phyloP scores from a whole-genome alignment of 1,284 basidiomycete species.

The Cryptococcus sp. region DNA sequence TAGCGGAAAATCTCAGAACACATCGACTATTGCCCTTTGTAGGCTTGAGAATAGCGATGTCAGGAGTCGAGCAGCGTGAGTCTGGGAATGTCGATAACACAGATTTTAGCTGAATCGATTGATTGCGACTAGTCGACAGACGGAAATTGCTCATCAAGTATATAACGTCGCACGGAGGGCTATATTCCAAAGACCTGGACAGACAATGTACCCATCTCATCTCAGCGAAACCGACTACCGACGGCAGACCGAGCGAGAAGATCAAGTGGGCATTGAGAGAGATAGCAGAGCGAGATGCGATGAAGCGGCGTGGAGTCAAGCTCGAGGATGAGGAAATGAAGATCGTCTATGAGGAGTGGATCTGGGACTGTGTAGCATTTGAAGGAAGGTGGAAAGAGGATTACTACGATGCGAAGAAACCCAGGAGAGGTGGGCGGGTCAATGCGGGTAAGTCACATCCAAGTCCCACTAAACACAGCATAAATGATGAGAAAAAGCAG shows the following conservation, averaged over 20 bases:
- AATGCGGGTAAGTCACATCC: slow-evolving; percentile 24
- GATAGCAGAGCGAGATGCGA: slow-evolving; percentile 30
- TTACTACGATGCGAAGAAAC: slow-evolving; percentile 44
- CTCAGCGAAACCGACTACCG: slow-evolving; percentile 37
- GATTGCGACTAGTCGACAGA: slow-evolving; percentile 29
- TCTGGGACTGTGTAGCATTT: slow-evolving; percentile 53
- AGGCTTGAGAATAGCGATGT: slow-evolving; percentile 43
- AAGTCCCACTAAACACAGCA: neutral
- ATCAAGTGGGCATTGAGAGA: slow-evolving; percentile 47
- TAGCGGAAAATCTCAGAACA: slow-evolving; percentile 24
- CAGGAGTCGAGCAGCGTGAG: slow-evolving; percentile 42
- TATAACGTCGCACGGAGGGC: slow-evolving; percentile 42
- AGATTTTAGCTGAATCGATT: too few species aligned
- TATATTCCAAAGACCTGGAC: slow-evolving; percentile 50
- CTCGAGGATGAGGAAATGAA: slow-evolving; percentile 31
- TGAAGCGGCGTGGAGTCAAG: slow-evolving; percentile 33
- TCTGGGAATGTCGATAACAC: neutral
- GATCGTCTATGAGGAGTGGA: slow-evolving; percentile 52
- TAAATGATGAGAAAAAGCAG: slow-evolving; percentile 1
- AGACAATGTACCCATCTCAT: slow-evolving; percentile 49
- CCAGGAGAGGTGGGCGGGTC: slow-evolving; percentile 29
- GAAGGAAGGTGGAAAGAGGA: slow-evolving; percentile 48
- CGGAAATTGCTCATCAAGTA: slow-evolving; percentile 41
- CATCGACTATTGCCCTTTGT: slow-evolving; percentile 40
- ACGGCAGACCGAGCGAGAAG: slow-evolving; percentile 42